These are phyloP conservation scores for Ziziphus jujuba DNA, from an alignment of 306 rosid genomes.

Conservation along the genomic window DNA sequence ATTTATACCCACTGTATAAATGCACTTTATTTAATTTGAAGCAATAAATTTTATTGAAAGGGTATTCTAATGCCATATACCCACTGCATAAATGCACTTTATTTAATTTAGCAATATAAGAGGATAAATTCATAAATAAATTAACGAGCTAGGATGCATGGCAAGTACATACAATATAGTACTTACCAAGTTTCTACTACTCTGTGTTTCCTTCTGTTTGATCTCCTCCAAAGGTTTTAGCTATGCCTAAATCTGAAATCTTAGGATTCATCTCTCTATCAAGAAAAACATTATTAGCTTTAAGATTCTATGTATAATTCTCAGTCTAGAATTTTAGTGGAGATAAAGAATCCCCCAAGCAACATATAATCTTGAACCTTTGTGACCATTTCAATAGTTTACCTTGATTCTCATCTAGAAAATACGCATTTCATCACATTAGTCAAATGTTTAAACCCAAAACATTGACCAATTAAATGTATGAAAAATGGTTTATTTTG, in stretches of 20 bases:
- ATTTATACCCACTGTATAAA: constrained; percentile 8
- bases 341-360: constrained; percentile 29
- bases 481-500: not conserved
- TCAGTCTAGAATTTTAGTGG: constrained; percentile 31
- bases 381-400: not conserved
- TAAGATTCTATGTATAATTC: constrained; percentile 54
- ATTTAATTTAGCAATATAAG: not conserved
- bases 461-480: not conserved
- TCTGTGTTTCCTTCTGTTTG: constrained; percentile 7
- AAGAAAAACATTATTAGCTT: constrained; percentile 51
- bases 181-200: constrained; percentile 10
- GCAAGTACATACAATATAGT: not conserved
- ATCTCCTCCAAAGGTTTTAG: constrained; percentile 27
- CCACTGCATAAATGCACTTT: not conserved
- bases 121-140: not conserved
- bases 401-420: not conserved
- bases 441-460: not conserved
- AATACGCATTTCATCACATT: not conserved
- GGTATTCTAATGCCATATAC: constrained; percentile 14
- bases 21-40: too few species aligned
- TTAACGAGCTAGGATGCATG: not conserved
- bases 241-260: constrained; percentile 65
- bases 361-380: constrained; percentile 11
- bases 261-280: constrained; percentile 53
- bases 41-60: too few species aligned